Evolutionary conservation across 179 eudicot species (phyloP), one percentile per base, ranked within the genome.

Genomic region (Spergularia azorica): DNA sequence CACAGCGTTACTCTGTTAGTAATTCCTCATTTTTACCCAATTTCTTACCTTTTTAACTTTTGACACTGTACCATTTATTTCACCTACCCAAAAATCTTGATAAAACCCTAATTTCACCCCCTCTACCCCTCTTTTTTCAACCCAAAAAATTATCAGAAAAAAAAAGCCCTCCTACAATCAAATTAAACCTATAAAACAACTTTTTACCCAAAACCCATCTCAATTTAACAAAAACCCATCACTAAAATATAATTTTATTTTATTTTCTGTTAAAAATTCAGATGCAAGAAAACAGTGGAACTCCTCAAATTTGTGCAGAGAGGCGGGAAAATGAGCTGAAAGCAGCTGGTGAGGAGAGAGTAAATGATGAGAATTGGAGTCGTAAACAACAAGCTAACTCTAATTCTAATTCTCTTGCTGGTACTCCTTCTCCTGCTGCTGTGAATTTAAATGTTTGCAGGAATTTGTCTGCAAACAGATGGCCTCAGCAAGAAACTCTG

Each of bases 401-500:
- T 62, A 62, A 50, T 0, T 6, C 12, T 36, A 64, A 64, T 59
- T 39, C 38, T 14, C 21, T 21, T 1, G 67, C 58, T 10, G 75
- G 9, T 15, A 63, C 69, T 58, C 13, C 64, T 63, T 87, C 86
- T 41, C 39, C 39, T 36, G 39, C 39, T 36, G 39, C 39, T 36
- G 39, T 36, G 2, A 3, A 1, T 36, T 36, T 2, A 36, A 36
- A 36, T 8, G 72, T 46, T 77, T 76, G 58, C 50, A 78, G 76
- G 21, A 74, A 74, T 74, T 82, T 63, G 32, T 17, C 74, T 3
- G 79, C 62, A 20, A 94, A 95, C 77, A 80, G 98, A 81, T 95
- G 98, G 98, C 97, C 98, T 6, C 73, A 86, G 17, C 87, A 95
- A 71, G 98, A 95, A 72, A 95, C 98, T 18, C n/a, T 95, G 75